Conservation (phyloP, 2,329 filamentous ascomycete genomes). For the Boeremia lycopersici region DNA sequence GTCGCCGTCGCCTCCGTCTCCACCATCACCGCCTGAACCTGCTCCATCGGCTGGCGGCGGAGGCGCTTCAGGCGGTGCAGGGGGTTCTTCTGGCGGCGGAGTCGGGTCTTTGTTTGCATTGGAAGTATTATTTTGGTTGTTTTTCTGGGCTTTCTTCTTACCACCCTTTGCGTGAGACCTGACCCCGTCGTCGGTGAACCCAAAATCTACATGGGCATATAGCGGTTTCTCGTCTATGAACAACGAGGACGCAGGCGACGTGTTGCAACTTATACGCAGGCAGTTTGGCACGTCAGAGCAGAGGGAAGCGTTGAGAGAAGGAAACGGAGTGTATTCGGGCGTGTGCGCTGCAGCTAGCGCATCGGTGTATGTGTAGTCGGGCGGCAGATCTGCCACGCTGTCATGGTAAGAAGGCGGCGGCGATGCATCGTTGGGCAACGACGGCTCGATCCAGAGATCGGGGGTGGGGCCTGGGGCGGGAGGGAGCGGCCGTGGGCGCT, state of each 20-base stretch:
- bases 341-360: constrained; percentile 48
- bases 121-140: constrained; percentile 19
- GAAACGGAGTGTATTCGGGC: constrained; percentile 39
- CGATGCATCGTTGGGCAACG: constrained; percentile 20
- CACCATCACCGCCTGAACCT: constrained; percentile 40
- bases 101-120: constrained; percentile 51
- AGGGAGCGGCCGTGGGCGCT: constrained; percentile 23
- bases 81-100: constrained; percentile 39
- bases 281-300: constrained; percentile 38
- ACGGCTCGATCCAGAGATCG: constrained; percentile 34
- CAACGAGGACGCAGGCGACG: constrained; percentile 36
- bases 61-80: constrained; percentile 30
- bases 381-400: constrained; percentile 50
- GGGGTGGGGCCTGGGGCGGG: constrained; percentile 25
- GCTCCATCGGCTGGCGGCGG: constrained; percentile 46
- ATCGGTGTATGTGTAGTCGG: constrained; percentile 53
- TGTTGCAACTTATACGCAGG: constrained; percentile 37
- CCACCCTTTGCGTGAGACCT: constrained; percentile 64
- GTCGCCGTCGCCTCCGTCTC: constrained; percentile 44
- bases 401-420: constrained; percentile 54
- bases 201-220: constrained; percentile 62
- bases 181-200: constrained; percentile 58
- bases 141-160: constrained; percentile 61
- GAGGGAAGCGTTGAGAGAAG: constrained; percentile 40
- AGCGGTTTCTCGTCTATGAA: constrained; percentile 41